Conservation (phyloP, 2,329 filamentous ascomycete genomes). For the Colletotrichum costaricense region DNA sequence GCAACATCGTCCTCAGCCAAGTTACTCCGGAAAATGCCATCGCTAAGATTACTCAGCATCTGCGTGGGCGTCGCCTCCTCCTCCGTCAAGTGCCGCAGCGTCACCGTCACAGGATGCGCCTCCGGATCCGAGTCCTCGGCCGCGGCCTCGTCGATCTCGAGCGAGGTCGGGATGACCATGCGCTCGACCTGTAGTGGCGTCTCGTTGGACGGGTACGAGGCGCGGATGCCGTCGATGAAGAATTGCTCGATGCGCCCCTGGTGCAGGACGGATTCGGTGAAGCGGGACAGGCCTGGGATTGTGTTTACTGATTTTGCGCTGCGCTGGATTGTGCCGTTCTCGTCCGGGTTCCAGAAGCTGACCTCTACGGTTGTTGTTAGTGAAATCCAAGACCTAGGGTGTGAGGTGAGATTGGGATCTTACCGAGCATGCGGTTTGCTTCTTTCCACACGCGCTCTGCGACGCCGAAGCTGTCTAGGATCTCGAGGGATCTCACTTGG, state of each 20-base stretch:
- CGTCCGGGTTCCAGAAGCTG: slow-evolving; percentile 70
- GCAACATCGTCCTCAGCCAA: slow-evolving; percentile 69
- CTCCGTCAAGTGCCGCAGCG: slow-evolving; percentile 67
- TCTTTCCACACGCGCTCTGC: slow-evolving; percentile 73
- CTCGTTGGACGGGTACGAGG: slow-evolving; percentile 50
- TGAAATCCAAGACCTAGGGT: not conserved
- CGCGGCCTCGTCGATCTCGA: slow-evolving; percentile 64
- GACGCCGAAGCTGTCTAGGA: slow-evolving; percentile 78
- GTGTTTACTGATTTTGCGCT: slow-evolving; percentile 73
- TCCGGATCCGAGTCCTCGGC: slow-evolving; percentile 60
- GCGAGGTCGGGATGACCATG: slow-evolving; percentile 65
- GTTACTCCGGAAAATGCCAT: slow-evolving; percentile 71
- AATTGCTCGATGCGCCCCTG: slow-evolving; percentile 78
- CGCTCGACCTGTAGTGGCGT: slow-evolving; percentile 65
- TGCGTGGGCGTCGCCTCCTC: slow-evolving; percentile 63
- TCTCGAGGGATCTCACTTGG: slow-evolving; percentile 61
- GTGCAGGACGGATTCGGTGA: slow-evolving; percentile 75
- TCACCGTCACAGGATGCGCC: slow-evolving; percentile 71
- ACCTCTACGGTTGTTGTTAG: not conserved
- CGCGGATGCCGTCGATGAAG: slow-evolving; percentile 70
- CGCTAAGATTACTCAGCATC: slow-evolving; percentile 45
- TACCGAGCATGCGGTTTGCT: slow-evolving; percentile 75
- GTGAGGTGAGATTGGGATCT: slow-evolving; percentile 31
- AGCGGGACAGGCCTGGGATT: slow-evolving; percentile 69
- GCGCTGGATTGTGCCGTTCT: slow-evolving; percentile 65